Base-by-base conservation (phyloP, 805 yeast species). In the Saccharomycopsis oosterbeekiorum region DNA sequence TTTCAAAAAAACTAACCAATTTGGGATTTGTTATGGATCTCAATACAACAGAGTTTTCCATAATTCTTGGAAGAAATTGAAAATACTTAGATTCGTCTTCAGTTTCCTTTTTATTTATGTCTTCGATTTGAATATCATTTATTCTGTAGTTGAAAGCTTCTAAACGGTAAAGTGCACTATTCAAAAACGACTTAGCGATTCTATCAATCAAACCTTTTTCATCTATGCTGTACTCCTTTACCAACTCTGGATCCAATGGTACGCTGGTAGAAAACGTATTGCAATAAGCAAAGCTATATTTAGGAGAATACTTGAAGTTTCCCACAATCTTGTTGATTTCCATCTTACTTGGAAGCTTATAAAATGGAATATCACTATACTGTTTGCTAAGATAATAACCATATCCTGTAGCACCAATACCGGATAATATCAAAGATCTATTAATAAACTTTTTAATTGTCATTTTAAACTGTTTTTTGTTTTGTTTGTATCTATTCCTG, bases 201-300 rank as follows among this genome's bases (percentile, higher is more conserved):
- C 40, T 19, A n/a, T 61, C 51, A 8, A 55, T 55, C 34, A 61
- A 42, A 8, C 59, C 61, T 14, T 54, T 36, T 17, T 57, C 60
- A 14, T 55, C 39, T 14, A 36, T 36, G 12, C 29, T n/a, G 29
- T 51, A 17, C 21, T 60, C 47, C 17, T 26, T 51, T 2, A 62
- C 53, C 17, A 50, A n/a, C 9, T 61, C 54, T 17, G 64, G 60
- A 26, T 61, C 62, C 19, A 63, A 51, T 21, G 41, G 59, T 15
- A 63, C 26, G 29, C 24, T 53, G 15, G 29, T 37, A 17, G 15
- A 17, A 55, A 59, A 63, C 1, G 65, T 63, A 54, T 63, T 58
- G 39, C 65, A 63, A 41, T 63, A 61, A 6, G 65, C 64, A 61
- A 63, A 63, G 40, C 53, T 61, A 6, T 56, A 57, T 14, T 59